These are phyloP conservation scores for Rhodomyrtus tomentosa DNA, from an alignment of 345 rosid species.

Conservation along the genomic window DNA sequence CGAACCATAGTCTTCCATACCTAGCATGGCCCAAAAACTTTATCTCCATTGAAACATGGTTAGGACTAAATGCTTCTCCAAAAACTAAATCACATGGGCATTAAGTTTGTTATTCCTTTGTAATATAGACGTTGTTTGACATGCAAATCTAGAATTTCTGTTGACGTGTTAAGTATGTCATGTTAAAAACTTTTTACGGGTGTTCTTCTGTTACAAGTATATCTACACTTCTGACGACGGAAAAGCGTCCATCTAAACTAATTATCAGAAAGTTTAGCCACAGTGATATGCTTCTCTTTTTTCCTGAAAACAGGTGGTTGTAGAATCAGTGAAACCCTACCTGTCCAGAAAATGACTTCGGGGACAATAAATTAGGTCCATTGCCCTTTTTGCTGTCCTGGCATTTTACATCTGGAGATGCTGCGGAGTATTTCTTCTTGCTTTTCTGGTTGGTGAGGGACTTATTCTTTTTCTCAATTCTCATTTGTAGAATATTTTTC, in stretches of 20 bases:
- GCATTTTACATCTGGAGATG: neutral
- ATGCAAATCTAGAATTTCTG: neutral
- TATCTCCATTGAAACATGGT: neutral
- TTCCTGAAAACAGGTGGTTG: slow-evolving; percentile 34
- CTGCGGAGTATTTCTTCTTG: neutral
- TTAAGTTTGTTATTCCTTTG: too few species aligned
- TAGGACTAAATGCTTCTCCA: neutral
- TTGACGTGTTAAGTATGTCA: neutral
- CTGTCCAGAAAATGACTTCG: slow-evolving; percentile 27
- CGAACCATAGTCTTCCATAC: neutral
- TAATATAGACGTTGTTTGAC: too few species aligned
- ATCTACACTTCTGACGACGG: neutral
- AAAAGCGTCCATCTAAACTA: neutral
- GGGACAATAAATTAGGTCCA: neutral
- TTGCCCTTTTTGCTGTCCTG: neutral
- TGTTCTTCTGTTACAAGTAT: neutral
- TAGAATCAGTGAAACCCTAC: slow-evolving; percentile 56
- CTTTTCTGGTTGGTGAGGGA: neutral
- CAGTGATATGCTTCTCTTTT: neutral
- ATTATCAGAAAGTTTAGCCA: neutral
- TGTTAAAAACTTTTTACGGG: neutral
- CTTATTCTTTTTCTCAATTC: neutral
- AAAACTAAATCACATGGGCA: neutral
- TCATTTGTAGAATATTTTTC: neutral
- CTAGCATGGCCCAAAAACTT: neutral